A percentile compares a stretch with the other conserved stretches of the same genome.
Evolutionary conservation across 768 basidiomycete species (phyloP).

Genomic region (Termitomyces sp.): DNA sequence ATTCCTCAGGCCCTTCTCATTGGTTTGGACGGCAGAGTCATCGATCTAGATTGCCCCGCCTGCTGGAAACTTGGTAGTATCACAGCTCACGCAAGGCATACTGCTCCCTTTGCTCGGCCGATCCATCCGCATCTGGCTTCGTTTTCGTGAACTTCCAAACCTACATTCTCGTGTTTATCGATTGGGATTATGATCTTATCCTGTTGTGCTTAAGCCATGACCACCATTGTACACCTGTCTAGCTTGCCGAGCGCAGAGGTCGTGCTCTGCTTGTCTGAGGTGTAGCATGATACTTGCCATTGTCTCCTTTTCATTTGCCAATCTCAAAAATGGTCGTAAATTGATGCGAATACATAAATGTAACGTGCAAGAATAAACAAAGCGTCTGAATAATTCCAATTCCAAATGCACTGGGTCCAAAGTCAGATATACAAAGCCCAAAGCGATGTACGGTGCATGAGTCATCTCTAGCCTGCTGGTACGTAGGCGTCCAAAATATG

Average conservation of each 20-base stretch:
- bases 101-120: neutral
- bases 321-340: neutral
- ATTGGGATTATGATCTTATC: neutral
- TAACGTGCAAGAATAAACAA: neutral
- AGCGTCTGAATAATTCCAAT: neutral
- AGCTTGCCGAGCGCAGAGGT: neutral
- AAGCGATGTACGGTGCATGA: neutral
- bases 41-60: neutral
- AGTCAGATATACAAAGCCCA: neutral
- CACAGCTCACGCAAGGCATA: neutral
- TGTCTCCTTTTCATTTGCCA: neutral
- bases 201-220: neutral
- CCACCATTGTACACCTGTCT: neutral
- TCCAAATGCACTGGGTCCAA: conserved; percentile 3
- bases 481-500: neutral
- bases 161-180: neutral
- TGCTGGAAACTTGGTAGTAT: neutral
- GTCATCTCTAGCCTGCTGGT: neutral
- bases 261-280: neutral
- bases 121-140: neutral
- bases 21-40: neutral
- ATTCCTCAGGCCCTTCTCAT: neutral
- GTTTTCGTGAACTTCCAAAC: neutral
- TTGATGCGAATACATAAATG: conserved; percentile 1
- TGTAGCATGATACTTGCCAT: neutral